A percentile compares a stretch with the other conserved stretches of the same genome.
phyloP scores from a whole-genome alignment of 441 rosid genomes.

The Metrosideros polymorpha region DNA sequence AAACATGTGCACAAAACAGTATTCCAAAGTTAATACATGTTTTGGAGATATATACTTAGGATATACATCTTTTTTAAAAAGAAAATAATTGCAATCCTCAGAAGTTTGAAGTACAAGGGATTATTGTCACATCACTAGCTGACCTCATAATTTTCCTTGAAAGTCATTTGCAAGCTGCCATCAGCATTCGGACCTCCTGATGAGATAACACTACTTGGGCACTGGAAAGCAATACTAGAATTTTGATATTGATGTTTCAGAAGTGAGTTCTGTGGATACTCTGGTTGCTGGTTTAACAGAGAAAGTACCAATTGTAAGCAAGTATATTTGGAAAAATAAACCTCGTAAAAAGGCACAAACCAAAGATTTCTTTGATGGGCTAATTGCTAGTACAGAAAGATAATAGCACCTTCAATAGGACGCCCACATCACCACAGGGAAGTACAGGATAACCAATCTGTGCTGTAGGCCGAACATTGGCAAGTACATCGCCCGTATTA shows the following conservation, averaged over 20 bases:
- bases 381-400: neutral
- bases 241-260: conserved; percentile 64
- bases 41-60: neutral
- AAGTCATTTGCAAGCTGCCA: conserved; percentile 70
- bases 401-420: conserved; percentile 43
- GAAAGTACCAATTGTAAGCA: neutral
- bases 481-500: conserved; percentile 50
- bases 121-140: neutral
- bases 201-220: conserved; percentile 60
- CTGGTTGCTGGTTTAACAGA: conserved; percentile 26
- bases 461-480: conserved; percentile 53
- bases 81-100: neutral
- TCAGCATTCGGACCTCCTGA: conserved; percentile 49
- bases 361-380: neutral
- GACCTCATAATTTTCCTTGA: conserved; percentile 83
- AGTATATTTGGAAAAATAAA: neutral
- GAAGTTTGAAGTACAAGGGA: neutral
- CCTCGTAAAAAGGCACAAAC: neutral
- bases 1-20: neutral
- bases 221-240: conserved; percentile 50
- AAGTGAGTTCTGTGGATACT: conserved; percentile 48
- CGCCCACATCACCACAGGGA: conserved; percentile 51
- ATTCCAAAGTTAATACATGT: neutral
- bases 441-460: conserved; percentile 29
- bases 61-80: neutral